phyloP scores from a whole-genome alignment of 2,329 filamentous ascomycete species.

The Penicillium hordei region DNA sequence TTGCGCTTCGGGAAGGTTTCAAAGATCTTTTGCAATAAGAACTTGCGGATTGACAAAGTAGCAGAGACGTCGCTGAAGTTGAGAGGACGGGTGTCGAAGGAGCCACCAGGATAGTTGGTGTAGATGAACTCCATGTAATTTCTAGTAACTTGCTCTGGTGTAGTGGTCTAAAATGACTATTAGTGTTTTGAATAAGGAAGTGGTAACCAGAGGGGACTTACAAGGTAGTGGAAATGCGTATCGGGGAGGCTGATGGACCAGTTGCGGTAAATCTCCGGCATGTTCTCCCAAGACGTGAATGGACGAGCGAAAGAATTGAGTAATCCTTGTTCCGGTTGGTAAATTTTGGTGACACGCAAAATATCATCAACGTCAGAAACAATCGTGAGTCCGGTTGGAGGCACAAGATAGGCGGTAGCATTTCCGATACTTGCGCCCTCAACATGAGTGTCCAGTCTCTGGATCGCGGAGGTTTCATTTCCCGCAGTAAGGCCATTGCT shows the following conservation, averaged over 20 bases:
- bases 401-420: slow-evolving; percentile 73
- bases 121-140: slow-evolving; percentile 79
- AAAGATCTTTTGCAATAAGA: slow-evolving; percentile 69
- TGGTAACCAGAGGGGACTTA: not conserved
- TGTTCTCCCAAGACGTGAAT: slow-evolving; percentile 73
- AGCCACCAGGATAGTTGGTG: slow-evolving; percentile 72
- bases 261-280: slow-evolving; percentile 75
- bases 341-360: slow-evolving; percentile 77
- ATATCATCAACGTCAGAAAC: slow-evolving; percentile 80
- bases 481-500: slow-evolving; percentile 60
- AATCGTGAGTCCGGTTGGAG: slow-evolving; percentile 67
- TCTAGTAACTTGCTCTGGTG: slow-evolving; percentile 72
- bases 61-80: slow-evolving; percentile 77
- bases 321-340: slow-evolving; percentile 69
- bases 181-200: not conserved
- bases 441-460: slow-evolving; percentile 67
- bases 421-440: slow-evolving; percentile 67
- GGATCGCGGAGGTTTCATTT: slow-evolving; percentile 63
- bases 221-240: slow-evolving; percentile 75
- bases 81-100: slow-evolving; percentile 73
- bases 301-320: slow-evolving; percentile 73
- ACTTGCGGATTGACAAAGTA: slow-evolving; percentile 69
- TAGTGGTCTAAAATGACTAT: slow-evolving; percentile 56
- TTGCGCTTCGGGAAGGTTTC: slow-evolving; percentile 72
- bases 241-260: slow-evolving; percentile 67